Evolutionary conservation across 768 basidiomycete genomes (phyloP), one percentile per base, ranked within the genome.

Genomic region (Rhodosporidiobolus sp.): DNA sequence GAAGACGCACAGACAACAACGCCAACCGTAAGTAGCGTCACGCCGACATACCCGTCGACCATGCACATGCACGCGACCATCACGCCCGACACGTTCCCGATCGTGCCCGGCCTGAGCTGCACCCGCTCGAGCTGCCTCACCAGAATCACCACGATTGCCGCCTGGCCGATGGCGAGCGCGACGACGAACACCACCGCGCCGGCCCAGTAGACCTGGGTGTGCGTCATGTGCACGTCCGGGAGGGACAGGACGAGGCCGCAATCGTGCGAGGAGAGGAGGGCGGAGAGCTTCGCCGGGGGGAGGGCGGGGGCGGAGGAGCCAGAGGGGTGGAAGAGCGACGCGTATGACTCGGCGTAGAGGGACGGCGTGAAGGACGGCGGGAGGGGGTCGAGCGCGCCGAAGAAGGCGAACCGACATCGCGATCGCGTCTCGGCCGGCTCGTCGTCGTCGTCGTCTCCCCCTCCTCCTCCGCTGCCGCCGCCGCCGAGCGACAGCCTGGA

Each of bases 71-170:
- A 45, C 12, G 60, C 64, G 32, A 78, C 45, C 14, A 65, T 60
- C 10, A 30, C 19, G 22, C 49, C 53, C 34, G 73, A 63, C 12
- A 65, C 59, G 17, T 71, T 69, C 22, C 52, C 55, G 16, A 73
- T 34, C 24, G 63, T 58, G 3, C 63, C 69, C 2, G 68, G 60
- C 6, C 60, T 38, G 19, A 38, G 46, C 52, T 38, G 43, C 28
- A 38, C 62, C 10, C 63, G 63, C 67, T 78, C 76, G 60, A 79
- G 70, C 63, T 79, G 78, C 35, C 73, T n/a, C 2, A 78, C 77
- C 7, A 77, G 49, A 3, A 73, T 26, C n/a, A 67, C 34, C 20
- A 74, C 50, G 24, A 77, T 48, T 10, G 63, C 32, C 16, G 45
- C 43, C 54, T 74, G 66, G 8, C 70, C 60, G 20, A 67, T 0